Percentiles rank a stretch among this genome's conserved stretches.
These are phyloP conservation scores for Hanseniaspora singularis DNA, from an alignment of 805 yeast genomes.

Conservation along the genomic window DNA sequence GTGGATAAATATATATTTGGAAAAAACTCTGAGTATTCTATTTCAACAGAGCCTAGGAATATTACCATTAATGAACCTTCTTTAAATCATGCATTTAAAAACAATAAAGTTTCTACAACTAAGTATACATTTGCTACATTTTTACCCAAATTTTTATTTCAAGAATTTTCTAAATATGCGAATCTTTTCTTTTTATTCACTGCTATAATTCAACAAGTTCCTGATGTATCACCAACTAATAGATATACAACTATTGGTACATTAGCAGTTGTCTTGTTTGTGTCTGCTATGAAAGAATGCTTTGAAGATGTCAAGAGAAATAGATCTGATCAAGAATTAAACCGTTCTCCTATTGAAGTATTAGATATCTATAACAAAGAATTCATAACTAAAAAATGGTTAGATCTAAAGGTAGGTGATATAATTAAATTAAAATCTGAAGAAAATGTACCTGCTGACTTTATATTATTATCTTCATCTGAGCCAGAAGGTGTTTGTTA, in stretches of 20 bases:
- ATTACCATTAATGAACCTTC: constrained; percentile 54
- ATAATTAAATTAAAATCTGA: constrained; percentile 73
- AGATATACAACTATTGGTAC: constrained; percentile 93
- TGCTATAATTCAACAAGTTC: constrained; percentile 90
- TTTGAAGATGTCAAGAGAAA: constrained; percentile 85
- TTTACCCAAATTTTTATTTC: constrained; percentile 85
- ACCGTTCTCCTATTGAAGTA: constrained; percentile 62
- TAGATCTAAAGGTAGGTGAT: constrained; percentile 82
- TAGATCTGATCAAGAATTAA: constrained; percentile 77
- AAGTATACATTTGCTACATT: constrained; percentile 90
- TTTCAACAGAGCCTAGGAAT: constrained; percentile 42
- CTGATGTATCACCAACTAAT: constrained; percentile 91
- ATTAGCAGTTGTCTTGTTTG: constrained; percentile 65
- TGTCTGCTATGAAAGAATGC: constrained; percentile 84
- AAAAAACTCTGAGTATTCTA: constrained; percentile 20
- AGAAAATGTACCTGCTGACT: constrained; percentile 89
- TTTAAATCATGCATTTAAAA: constrained; percentile 49
- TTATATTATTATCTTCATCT: constrained; percentile 72
- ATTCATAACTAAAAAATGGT: constrained; percentile 66
- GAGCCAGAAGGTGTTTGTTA: constrained; percentile 98
- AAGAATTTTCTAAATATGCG: constrained; percentile 95
- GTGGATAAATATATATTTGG: constrained; percentile 30
- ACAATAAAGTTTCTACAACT: constrained; percentile 86
- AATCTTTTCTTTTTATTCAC: constrained; percentile 88
- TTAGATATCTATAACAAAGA: constrained; percentile 39